These are phyloP conservation scores for Taphrina communis DNA, from an alignment of 1,139 yeast species.

Conservation along the genomic window DNA sequence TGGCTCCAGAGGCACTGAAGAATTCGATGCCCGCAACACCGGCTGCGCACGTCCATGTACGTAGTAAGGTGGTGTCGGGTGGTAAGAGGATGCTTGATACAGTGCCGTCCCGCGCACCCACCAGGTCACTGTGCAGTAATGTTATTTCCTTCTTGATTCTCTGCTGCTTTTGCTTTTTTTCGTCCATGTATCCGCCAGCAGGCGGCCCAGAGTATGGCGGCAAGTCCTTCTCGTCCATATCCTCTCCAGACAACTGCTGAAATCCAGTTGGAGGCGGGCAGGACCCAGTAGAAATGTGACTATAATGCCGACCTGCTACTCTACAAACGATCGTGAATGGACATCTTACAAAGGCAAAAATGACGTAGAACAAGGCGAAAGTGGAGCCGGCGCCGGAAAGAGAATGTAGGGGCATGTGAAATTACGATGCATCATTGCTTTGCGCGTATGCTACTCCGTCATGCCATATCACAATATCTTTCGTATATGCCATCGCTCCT, in stretches of 20 bases:
- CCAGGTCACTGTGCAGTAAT: constrained; percentile 1
- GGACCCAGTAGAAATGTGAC: too few relatives aligned
- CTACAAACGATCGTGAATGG: too few relatives aligned
- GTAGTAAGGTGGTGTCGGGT: constrained; percentile 8
- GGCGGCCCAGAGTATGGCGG: constrained; percentile 12
- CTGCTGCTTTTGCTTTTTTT: not conserved
- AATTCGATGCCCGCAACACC: constrained; percentile 12
- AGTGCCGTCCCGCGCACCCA: not conserved
- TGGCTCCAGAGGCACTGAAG: not conserved
- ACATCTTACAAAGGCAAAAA: not conserved
- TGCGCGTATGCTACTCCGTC: not conserved
- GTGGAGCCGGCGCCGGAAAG: not conserved
- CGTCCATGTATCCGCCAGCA: too few relatives aligned
- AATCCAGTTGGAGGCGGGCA: too few relatives aligned
- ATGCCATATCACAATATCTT: not conserved
- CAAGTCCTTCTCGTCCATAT: constrained; percentile 9
- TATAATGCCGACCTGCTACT: too few relatives aligned
- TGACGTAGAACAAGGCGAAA: not conserved
- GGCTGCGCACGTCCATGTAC: not conserved
- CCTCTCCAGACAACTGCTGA: too few relatives aligned
- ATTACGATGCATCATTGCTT: too few relatives aligned
- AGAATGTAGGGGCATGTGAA: too few relatives aligned
- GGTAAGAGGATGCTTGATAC: not conserved
- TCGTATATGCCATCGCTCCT: constrained; percentile 14
- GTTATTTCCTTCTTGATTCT: constrained; percentile 16